Evolutionary conservation across 495 filamentous ascomycete species (phyloP), one percentile per base, ranked within the genome.

Genomic region (Peziza echinospora): DNA sequence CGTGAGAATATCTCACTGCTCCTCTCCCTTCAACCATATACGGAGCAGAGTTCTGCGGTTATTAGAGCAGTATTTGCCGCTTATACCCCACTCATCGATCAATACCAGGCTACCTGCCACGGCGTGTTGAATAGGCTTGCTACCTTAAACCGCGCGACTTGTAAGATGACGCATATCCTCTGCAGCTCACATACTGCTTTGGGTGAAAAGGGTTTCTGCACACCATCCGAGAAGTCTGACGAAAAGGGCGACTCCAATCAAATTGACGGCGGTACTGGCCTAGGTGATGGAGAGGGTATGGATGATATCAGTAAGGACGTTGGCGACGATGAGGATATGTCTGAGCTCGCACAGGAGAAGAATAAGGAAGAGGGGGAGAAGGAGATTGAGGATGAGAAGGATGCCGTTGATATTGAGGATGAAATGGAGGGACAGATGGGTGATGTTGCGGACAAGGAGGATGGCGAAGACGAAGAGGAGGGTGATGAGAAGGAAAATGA

Each of bases 261-360:
- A 52, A 66, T 93, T 34, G 86, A 99, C 60, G 72, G 70, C 43
- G 91, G 91, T n/a, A 96, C 86, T 4, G 91, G 91, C 21, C 72
- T 99, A n/a, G 91, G 89, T 24, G 87, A 93, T 47, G 87, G 86
- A 10, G 81, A 93, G 55, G 91, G 85, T 21, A 84, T 78, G 1
- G 84, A 96, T 56, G 86, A 99, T 64, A 94, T 99, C 47, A 93
- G 85, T 63, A 93, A 96, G 54, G 87, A 96, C 57, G 77, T 99
- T 42, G 72, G 81, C 49, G 78, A 84, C 41, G 87, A 96, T 49
- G 91, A 99, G 62, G 84, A 96, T 61, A 61, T 99, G 10, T 77
- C 80, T 1, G 91, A 99, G 45, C 68, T 96, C 16, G 87, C 91
- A 2, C 81, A 93, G 55, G 77, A 93, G 50, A 67, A 71, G 34